These are phyloP conservation scores for Nitzschia sp. DNA, from an alignment of 108 stramenopile genomes.

Conservation along the genomic window DNA sequence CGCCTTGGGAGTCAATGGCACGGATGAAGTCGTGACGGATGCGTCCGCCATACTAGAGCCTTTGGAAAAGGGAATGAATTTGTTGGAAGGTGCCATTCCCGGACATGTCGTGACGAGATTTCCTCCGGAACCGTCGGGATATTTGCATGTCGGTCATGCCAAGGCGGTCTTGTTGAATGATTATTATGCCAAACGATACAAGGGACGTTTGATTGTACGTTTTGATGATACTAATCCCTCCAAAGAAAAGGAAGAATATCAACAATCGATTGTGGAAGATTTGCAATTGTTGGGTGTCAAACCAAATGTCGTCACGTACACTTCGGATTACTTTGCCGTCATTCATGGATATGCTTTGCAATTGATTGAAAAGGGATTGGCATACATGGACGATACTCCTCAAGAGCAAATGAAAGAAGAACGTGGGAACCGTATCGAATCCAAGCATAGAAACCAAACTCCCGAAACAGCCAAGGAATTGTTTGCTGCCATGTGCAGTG, in stretches of 20 bases:
- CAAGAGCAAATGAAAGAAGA: slow-evolving; percentile 93
- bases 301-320: slow-evolving; percentile 91
- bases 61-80: slow-evolving; percentile 72
- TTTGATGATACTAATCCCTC: slow-evolving; percentile 99
- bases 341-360: slow-evolving; percentile 84
- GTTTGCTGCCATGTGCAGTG: slow-evolving; percentile 89
- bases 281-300: slow-evolving; percentile 79
- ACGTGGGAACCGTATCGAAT: slow-evolving; percentile 73
- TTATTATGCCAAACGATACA: slow-evolving; percentile 96
- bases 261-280: slow-evolving; percentile 87
- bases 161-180: slow-evolving; percentile 98
- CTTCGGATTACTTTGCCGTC: slow-evolving; percentile 93
- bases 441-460: slow-evolving; percentile 81
- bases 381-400: slow-evolving; percentile 99
- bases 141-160: slow-evolving; percentile 99
- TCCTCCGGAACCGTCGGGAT: slow-evolving; percentile 99
- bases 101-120: slow-evolving; percentile 94
- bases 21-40: slow-evolving; percentile 57
- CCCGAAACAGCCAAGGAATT: slow-evolving; percentile 75
- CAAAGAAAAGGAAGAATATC: slow-evolving; percentile 99
- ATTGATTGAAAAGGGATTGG: slow-evolving; percentile 91
- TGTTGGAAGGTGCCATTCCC: slow-evolving; percentile 87
- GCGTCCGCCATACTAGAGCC: slow-evolving; percentile 52
- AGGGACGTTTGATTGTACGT: slow-evolving; percentile 87
- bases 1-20: slow-evolving; percentile 62